Evolutionary conservation across 176 grass and related monocot genomes (phyloP).

Genomic region (Hordeum marinum): DNA sequence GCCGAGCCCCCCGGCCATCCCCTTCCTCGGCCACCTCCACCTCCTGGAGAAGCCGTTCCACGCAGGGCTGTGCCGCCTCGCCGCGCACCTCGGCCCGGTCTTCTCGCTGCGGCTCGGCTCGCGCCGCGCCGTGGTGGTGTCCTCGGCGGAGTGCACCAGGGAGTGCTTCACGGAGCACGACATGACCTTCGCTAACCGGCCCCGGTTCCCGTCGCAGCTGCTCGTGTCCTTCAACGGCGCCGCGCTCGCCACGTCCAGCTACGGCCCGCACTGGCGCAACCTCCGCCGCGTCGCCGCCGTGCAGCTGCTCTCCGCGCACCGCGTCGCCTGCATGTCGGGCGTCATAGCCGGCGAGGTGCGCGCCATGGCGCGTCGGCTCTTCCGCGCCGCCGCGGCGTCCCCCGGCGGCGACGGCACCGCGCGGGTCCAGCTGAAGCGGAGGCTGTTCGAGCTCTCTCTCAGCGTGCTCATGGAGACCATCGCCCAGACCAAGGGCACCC

Average conservation of each 20-base stretch:
- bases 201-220: slow-evolving; percentile 32
- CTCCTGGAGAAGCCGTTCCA: slow-evolving; percentile 55
- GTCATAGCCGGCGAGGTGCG: slow-evolving; percentile 34
- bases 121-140: slow-evolving; percentile 44
- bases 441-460: slow-evolving; percentile 53
- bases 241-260: slow-evolving; percentile 30
- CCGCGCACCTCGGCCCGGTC: slow-evolving; percentile 33
- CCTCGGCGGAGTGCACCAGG: slow-evolving; percentile 25
- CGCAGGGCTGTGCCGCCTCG: slow-evolving; percentile 25
- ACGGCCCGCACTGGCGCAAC: slow-evolving; percentile 59
- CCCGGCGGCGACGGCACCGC: not conserved
- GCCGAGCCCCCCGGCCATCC: slow-evolving; percentile 43
- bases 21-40: slow-evolving; percentile 67
- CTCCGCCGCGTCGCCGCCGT: slow-evolving; percentile 51
- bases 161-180: slow-evolving; percentile 69
- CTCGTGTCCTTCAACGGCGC: slow-evolving; percentile 33
- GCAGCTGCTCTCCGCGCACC: slow-evolving; percentile 43
- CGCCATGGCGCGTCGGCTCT: slow-evolving; percentile 35
- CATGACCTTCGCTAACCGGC: slow-evolving; percentile 59
- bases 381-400: not conserved
- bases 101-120: slow-evolving; percentile 47
- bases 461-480: slow-evolving; percentile 66
- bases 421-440: slow-evolving; percentile 47
- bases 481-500: slow-evolving; percentile 41
- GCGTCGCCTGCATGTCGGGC: slow-evolving; percentile 27